phyloP scores from a whole-genome alignment of 2,329 filamentous ascomycete species.

The Penicillium rolfsii region DNA sequence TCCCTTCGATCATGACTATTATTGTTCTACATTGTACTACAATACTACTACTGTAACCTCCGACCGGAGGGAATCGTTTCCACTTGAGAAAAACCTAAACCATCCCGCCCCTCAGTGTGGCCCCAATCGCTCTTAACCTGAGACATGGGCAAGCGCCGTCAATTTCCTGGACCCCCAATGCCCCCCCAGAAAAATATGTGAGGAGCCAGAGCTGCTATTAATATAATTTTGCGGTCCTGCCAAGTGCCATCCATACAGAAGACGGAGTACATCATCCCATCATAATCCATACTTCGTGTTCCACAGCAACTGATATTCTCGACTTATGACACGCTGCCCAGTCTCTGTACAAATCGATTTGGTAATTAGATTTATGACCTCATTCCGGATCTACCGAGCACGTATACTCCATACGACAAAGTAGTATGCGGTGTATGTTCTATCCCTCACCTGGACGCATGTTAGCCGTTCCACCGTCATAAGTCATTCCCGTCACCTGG shows the following conservation, averaged over 20 bases:
- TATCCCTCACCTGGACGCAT: neutral
- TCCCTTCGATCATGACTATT: too few relatives aligned
- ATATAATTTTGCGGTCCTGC: neutral
- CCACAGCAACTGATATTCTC: neutral
- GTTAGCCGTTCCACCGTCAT: neutral
- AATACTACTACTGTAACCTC: neutral
- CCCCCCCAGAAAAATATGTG: neutral
- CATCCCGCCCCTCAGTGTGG: neutral
- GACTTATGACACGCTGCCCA: neutral
- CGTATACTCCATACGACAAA: neutral
- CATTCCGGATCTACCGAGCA: neutral
- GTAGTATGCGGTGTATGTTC: neutral
- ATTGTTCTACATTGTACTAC: too few relatives aligned
- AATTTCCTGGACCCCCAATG: neutral
- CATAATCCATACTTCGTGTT: neutral
- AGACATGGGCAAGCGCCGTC: constrained; percentile 24
- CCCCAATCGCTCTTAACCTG: constrained; percentile 22
- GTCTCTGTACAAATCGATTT: too few relatives aligned
- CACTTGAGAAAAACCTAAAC: neutral
- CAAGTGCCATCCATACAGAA: neutral
- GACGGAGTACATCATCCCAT: neutral
- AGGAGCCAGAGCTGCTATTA: constrained; percentile 6
- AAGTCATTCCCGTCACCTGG: constrained; percentile 2
- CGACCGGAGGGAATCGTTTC: neutral
- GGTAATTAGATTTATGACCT: neutral